Evolutionary conservation across 2,329 filamentous ascomycete species (phyloP), one percentile per base, ranked within the genome.

Genomic region (Neopestalotiopsis rosae): DNA sequence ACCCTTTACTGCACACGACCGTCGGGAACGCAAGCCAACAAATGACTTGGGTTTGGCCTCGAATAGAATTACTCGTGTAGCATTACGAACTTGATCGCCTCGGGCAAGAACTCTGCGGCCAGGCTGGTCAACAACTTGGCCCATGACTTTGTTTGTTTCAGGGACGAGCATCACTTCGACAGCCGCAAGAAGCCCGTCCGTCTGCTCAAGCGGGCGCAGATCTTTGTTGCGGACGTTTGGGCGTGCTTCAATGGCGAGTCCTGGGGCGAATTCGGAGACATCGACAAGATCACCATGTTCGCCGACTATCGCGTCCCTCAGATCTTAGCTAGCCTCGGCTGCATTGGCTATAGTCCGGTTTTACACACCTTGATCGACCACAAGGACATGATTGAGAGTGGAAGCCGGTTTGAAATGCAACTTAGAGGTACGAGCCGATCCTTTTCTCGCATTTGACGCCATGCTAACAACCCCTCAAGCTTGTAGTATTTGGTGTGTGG

Each of bases 261-360:
- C 32, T 95, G 91, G 76, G 97, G 96, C 40, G 84, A 87, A 34
- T 99, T 99, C 80, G 78, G 89, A 68, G 96, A 99, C 78, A 97
- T 99, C 74, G 92, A 96, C 81, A 94, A 94, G 79, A 92, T 99
- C 75, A 99, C 96, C 70, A 98, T 98, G 91, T 99, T 99, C 84
- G 95, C 96, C 77, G 96, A 99, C 83, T 99, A 99, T 78, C 92
- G 96, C 58, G 92, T 99, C 67, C 97, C 97, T 14, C 96, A 99
- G 82, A 96, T 98, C 74, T 87, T 99, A 42, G 90, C 95, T 75
- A 90, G 90, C 10, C 85, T 98, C 59, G 93, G 93, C 20, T 95
- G 94, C 69, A 82, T 99, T 64, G 90, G 89, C 75, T 98, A 96
- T 81, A 95, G 93, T 72, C 96, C 96, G 0, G 87, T 90, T 0